Percentiles rank a stretch among this genome's conserved stretches.
Evolutionary conservation across 176 grass and related monocot species (phyloP).

Genomic region (Bolboschoenus planiculmis): DNA sequence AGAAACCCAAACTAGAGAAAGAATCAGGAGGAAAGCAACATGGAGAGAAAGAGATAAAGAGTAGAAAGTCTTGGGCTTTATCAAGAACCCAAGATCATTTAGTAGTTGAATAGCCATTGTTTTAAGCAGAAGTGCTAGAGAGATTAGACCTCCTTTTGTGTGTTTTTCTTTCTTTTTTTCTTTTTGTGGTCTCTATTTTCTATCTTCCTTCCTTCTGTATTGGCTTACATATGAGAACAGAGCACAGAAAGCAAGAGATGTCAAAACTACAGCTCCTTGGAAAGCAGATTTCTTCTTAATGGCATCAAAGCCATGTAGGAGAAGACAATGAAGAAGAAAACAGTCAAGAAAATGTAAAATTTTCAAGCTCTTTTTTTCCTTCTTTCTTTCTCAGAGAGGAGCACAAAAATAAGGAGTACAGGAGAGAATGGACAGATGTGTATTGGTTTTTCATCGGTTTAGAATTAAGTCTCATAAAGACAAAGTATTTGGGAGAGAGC

Average conservation of each 20-base stretch:
- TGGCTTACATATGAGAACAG: not conserved
- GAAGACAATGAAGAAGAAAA: not conserved
- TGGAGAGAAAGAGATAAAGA: slow-evolving; percentile 29
- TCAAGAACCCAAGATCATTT: not conserved
- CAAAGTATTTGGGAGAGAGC: not conserved
- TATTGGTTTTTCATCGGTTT: not conserved
- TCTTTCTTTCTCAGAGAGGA: not conserved
- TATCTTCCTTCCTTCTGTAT: not conserved
- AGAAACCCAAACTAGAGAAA: slow-evolving; percentile 11
- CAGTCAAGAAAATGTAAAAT: not conserved
- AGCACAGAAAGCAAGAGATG: not conserved
- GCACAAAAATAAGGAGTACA: not conserved
- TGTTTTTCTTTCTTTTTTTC: not conserved
- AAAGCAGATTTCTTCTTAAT: not conserved
- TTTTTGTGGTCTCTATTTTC: not conserved
- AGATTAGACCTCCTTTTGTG: not conserved
- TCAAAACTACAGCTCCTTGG: not conserved
- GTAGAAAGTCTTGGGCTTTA: slow-evolving; percentile 19
- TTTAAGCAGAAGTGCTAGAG: not conserved
- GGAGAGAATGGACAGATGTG: not conserved
- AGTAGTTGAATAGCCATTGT: not conserved
- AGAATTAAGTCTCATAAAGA: not conserved
- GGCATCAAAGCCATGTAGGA: not conserved
- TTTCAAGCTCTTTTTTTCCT: not conserved
- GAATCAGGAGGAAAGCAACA: not conserved